Base-by-base conservation (phyloP, 345 rosid species). In the Lumnitzera littorea region DNA sequence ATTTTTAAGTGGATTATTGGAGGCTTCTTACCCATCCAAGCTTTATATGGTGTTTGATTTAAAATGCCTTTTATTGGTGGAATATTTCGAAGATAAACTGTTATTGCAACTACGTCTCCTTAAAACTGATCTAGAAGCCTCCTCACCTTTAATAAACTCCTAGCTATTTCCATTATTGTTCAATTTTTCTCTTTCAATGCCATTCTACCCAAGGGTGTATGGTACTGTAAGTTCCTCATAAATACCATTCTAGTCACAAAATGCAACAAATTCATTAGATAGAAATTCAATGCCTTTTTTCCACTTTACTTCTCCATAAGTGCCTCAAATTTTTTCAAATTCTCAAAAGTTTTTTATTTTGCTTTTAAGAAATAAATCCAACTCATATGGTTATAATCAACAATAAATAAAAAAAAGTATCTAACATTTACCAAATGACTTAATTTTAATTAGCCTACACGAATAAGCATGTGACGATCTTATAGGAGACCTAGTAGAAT, bases 341-440 rank as follows among this genome's bases (percentile, higher is more conserved):
- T 46, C 13, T 17, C 27, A 16, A 11, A 2, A 2, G 60, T 56
- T 5, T 64, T 24, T 9, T 2, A 53, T 11, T 70, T 70, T 4
- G 5, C 23, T 15, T 64, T 17, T 15, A 63, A 2, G 15, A 58
- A 64, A 50, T 27, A 27, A 20, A 69, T 47, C 64, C 41, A 57
- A 27, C 50, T 50, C 13, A 57, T 15, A 0, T 56, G 49, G 2
- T 48, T 48, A 11, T 24, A 41, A 29, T 70, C 69, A 70, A 58
- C 23, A 10, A 24, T 69, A 7, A 57, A 56, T 0, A 27, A 3
- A 62, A 3, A 14, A 48, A 59, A 11, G 53, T 20, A 64, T 24
- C 46, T 20, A 46, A 29, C 43, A 63, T 13, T 56, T 64, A 47
- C 17, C 48, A 2, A 65, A 12, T 12, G 57, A 62, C 24, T 48